These are phyloP conservation scores for Oryza officinalis DNA, from an alignment of 176 grass and related monocot genomes.

Conservation along the genomic window DNA sequence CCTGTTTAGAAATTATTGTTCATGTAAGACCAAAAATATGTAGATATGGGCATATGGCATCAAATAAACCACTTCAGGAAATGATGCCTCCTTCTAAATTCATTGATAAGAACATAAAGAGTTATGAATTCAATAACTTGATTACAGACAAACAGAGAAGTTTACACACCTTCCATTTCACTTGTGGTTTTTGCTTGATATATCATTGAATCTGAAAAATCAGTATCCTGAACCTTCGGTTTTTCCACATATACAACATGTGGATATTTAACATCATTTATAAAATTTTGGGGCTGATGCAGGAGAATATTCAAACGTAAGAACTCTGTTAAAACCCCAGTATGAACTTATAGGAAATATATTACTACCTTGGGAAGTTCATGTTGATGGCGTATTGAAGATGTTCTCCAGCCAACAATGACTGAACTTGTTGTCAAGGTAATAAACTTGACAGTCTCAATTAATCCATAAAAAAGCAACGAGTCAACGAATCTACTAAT, in stretches of 20 bases:
- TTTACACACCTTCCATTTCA: conserved; percentile 84
- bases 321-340: conserved; percentile 16
- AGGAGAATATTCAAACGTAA: conserved; percentile 41
- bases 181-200: conserved; percentile 54
- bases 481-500: conserved; percentile 3
- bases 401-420: conserved; percentile 87
- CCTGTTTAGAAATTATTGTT: neutral
- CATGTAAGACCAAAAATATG: neutral
- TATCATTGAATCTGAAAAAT: conserved; percentile 62
- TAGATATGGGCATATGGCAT: neutral
- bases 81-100: neutral
- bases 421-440: conserved; percentile 73
- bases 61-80: neutral
- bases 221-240: conserved; percentile 44
- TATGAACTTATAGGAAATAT: conserved; percentile 5
- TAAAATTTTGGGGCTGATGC: conserved; percentile 64
- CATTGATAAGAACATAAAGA: neutral
- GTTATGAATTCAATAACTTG: neutral
- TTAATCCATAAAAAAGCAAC: conserved; percentile 29
- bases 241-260: conserved; percentile 76
- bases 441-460: neutral
- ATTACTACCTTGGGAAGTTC: conserved; percentile 92
- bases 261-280: conserved; percentile 64
- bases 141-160: neutral
- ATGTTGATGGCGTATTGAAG: conserved; percentile 72